Base-by-base conservation (phyloP, 2,329 filamentous ascomycete genomes). In the Talaromyces funiculosus region DNA sequence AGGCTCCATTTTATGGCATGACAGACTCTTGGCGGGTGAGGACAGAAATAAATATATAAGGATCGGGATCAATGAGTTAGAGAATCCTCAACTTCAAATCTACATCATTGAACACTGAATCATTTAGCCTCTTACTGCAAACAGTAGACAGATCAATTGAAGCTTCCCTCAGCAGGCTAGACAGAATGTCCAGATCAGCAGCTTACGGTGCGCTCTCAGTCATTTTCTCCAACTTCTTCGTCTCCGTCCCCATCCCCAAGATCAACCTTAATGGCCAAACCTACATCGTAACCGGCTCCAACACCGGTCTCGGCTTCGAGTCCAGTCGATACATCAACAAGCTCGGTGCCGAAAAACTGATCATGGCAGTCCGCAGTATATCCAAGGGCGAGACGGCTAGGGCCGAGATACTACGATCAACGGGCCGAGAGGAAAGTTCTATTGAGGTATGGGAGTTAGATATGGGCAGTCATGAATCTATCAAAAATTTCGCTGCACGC, bases 391-490 rank as follows among this genome's bases (percentile, higher is more conserved):
- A 81, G 31, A 68, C 64, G 0, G 81, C 79, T 3, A 43, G 38
- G 26, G 42, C 35, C 24, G 45, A 58, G 45, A 76, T 73, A 1
- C 55, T 64, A 2, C 61, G 33, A 64, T 12, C 68, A 81, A 4
- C 70, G 69, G 4, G 61, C 62, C 3, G 68, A 74, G 12, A 76
- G 1, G 62, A 63, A 0, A 75, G 77, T 2, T 70, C 47, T 0
- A 73, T 84, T 12, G 72, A 81, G 10, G 80, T 84, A 9, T 84
- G 78, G 80, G 9, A 67, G 2, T 64, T 84, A n/a, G 80, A 84
- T 49, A 78, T 83, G 75, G 57, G 61, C 4, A 77, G 72, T 0
- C 81, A 82, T 54, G 68, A 73, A 1, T 82, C 79, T 1, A 68
- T 84, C 1, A 69, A 72, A 31, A 66, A 63, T 0, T 84, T 84